A percentile compares a stretch with the other conserved stretches of the same genome.
These are phyloP conservation scores for Euphorbia pulcherrima DNA, from an alignment of 345 rosid species.

Conservation along the genomic window DNA sequence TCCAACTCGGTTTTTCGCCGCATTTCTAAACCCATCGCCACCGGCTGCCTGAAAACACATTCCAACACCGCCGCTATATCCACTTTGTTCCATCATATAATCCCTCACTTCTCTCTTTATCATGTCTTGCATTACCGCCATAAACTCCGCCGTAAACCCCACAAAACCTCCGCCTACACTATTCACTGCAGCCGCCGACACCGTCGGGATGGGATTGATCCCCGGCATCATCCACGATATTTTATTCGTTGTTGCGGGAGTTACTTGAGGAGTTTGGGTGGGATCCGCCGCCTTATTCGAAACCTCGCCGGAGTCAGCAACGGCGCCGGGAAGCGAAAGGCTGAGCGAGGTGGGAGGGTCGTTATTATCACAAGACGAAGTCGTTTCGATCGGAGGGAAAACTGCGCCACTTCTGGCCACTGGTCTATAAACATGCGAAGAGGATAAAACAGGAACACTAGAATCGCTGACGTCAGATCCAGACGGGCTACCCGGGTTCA, in stretches of 20 bases:
- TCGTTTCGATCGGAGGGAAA: too few relatives aligned
- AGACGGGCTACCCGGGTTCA: slow-evolving; percentile 71
- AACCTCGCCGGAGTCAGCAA: slow-evolving; percentile 43
- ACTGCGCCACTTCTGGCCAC: slow-evolving; percentile 50
- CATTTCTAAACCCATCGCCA: slow-evolving; percentile 61
- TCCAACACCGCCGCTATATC: slow-evolving; percentile 26
- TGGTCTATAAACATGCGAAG: too few relatives aligned
- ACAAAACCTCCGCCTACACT: slow-evolving; percentile 36
- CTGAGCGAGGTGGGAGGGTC: slow-evolving; percentile 72
- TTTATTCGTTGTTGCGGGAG: neutral
- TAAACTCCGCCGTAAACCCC: slow-evolving; percentile 63
- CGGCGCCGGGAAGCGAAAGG: slow-evolving; percentile 64
- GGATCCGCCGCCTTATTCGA: slow-evolving; percentile 38
- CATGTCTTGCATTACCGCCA: slow-evolving; percentile 91
- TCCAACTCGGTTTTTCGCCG: slow-evolving; percentile 51
- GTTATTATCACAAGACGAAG: slow-evolving; percentile 33
- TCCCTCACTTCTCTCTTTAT: slow-evolving; percentile 75
- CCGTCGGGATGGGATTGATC: neutral
- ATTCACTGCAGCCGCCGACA: slow-evolving; percentile 1
- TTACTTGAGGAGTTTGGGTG: slow-evolving; percentile 14
- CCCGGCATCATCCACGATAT: slow-evolving; percentile 1
- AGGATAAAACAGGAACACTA: slow-evolving; percentile 43
- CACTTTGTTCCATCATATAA: slow-evolving; percentile 63
- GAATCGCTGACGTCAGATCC: slow-evolving; percentile 81
- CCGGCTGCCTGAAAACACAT: slow-evolving; percentile 51